phyloP scores from a whole-genome alignment of 495 filamentous ascomycete genomes.

The Penicillium chermesinum region DNA sequence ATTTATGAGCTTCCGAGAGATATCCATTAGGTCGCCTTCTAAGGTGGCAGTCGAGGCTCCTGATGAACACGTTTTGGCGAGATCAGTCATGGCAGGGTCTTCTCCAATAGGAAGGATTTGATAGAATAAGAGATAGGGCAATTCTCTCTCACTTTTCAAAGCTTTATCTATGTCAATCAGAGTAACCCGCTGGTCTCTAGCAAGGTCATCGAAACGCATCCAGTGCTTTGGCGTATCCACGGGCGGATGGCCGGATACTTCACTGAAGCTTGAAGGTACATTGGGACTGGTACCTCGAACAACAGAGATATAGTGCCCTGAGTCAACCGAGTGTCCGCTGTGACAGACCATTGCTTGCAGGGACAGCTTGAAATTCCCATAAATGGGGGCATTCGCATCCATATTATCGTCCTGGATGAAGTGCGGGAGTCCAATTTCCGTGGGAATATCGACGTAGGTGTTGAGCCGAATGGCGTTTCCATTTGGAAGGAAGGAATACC shows the following conservation, averaged over 20 bases:
- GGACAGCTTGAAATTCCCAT: conserved; percentile 81
- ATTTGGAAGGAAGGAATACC: conserved; percentile 70
- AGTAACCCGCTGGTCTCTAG: conserved; percentile 60
- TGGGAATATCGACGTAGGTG: conserved; percentile 85
- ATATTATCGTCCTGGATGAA: conserved; percentile 80
- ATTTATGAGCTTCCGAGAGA: conserved; percentile 14
- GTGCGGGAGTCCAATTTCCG: conserved; percentile 80
- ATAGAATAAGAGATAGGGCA: conserved; percentile 91
- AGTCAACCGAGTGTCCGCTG: conserved; percentile 79
- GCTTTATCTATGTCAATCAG: conserved; percentile 72
- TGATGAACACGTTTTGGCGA: conserved; percentile 54
- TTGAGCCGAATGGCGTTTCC: conserved; percentile 64
- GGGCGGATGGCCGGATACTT: conserved; percentile 38
- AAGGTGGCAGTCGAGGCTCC: conserved; percentile 41
- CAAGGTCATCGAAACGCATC: conserved; percentile 88
- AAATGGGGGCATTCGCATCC: conserved; percentile 57
- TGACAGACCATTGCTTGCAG: conserved; percentile 90
- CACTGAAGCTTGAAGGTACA: conserved; percentile 43
- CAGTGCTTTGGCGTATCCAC: conserved; percentile 61
- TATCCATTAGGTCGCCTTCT: conserved; percentile 22
- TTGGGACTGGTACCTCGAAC: conserved; percentile 57
- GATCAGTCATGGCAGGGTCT: conserved; percentile 51
- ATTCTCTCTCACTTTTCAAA: conserved; percentile 79
- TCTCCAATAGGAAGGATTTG: conserved; percentile 84
- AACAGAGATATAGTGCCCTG: conserved; percentile 86